A percentile compares a stretch with the other conserved stretches of the same genome.
phyloP scores from a whole-genome alignment of 2,329 filamentous ascomycete genomes.

The Xylaria sp. region DNA sequence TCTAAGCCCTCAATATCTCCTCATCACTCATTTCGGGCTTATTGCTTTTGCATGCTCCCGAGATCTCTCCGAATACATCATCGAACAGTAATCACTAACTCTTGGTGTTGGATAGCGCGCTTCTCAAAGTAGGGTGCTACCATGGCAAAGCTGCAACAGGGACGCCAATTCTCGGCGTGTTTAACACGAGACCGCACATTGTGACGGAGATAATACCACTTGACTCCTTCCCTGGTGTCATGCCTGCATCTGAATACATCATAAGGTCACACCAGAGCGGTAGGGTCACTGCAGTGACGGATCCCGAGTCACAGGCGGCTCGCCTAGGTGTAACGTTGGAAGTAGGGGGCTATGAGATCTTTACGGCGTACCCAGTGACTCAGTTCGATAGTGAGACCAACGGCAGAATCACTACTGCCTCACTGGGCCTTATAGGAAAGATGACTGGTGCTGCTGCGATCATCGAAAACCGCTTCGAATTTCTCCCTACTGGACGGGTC shows the following conservation, averaged over 20 bases:
- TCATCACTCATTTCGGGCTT: not conserved
- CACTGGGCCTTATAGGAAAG: conserved; percentile 80
- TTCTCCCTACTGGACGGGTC: conserved; percentile 62
- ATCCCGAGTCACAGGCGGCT: conserved; percentile 49
- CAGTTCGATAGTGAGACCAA: conserved; percentile 55
- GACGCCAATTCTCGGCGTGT: conserved; percentile 79
- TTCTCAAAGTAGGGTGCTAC: conserved; percentile 82
- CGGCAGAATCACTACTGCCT: conserved; percentile 61
- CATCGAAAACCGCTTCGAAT: conserved; percentile 62
- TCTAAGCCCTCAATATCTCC: not conserved
- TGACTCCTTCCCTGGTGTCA: conserved; percentile 73
- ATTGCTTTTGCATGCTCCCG: not conserved
- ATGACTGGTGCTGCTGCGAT: conserved; percentile 89
- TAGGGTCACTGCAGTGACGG: conserved; percentile 60
- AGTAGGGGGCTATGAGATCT: conserved; percentile 76
- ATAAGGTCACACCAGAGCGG: conserved; percentile 75
- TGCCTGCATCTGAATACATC: conserved; percentile 65
- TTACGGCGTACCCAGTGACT: conserved; percentile 73
- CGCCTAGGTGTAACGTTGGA: conserved; percentile 68
- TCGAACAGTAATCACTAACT: not conserved
- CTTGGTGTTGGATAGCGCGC: conserved; percentile 37
- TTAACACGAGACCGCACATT: conserved; percentile 73
- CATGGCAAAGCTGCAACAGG: conserved; percentile 70
- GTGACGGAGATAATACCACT: conserved; percentile 74
- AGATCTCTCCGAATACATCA: not conserved